Percentiles rank a stretch among this genome's conserved stretches.
These are phyloP conservation scores for Ascosphaera aggregata DNA, from an alignment of 2,329 filamentous ascomycete species.

Conservation along the genomic window DNA sequence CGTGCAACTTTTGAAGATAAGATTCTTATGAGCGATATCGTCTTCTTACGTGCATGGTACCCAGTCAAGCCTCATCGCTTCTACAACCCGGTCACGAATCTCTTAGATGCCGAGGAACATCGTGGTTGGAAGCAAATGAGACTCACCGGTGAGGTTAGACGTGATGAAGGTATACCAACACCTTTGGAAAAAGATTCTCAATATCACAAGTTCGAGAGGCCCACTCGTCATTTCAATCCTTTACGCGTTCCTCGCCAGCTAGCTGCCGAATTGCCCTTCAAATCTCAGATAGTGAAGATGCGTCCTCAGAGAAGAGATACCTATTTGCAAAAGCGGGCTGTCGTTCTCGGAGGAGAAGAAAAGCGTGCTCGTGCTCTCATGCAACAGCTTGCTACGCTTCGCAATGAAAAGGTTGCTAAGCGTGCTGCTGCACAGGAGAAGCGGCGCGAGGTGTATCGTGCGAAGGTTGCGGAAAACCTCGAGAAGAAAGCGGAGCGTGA, in stretches of 20 bases:
- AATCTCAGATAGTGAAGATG: conserved; percentile 67
- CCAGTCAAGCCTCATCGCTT: conserved; percentile 86
- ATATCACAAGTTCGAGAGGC: conserved; percentile 42
- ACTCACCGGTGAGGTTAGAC: conserved; percentile 74
- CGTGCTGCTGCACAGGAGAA: conserved; percentile 70
- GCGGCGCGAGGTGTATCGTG: conserved; percentile 53
- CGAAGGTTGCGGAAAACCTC: conserved; percentile 56
- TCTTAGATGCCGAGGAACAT: conserved; percentile 36
- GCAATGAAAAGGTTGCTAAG: conserved; percentile 79
- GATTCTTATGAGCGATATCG: conserved; percentile 86
- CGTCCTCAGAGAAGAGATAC: conserved; percentile 59
- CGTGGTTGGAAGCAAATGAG: conserved; percentile 69
- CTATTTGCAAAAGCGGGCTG: conserved; percentile 87
- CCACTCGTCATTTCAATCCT: conserved; percentile 53
- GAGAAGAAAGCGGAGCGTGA: conserved; percentile 74
- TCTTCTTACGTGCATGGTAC: conserved; percentile 93
- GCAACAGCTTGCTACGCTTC: conserved; percentile 75
- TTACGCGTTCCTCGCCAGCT: conserved; percentile 24
- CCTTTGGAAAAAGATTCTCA: conserved; percentile 65
- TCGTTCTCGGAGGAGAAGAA: conserved; percentile 70
- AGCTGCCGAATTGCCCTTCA: conserved; percentile 71
- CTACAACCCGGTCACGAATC: conserved; percentile 89
- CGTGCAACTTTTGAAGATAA: conserved; percentile 98
- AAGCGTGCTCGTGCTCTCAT: conserved; percentile 69
- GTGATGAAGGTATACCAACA: conserved; percentile 48